A percentile compares a stretch with the other conserved stretches of the same genome.
Evolutionary conservation across 179 eudicot species (phyloP).

Genomic region (Nepenthes alata): DNA sequence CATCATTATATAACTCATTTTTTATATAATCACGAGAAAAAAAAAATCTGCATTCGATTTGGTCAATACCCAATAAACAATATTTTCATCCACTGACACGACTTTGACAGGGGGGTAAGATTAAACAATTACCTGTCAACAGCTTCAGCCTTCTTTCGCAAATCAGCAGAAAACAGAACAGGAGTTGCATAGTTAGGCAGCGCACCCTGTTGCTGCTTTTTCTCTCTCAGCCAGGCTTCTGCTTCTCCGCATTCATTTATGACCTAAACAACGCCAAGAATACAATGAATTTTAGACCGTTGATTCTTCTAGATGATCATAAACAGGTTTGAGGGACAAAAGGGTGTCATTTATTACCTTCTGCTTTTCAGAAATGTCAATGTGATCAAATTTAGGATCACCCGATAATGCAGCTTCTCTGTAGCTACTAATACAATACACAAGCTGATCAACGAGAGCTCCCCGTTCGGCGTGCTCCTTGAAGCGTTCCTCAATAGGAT

Average conservation of each 20-base stretch:
- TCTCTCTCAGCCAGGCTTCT: constrained; percentile 82
- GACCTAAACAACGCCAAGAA: constrained; percentile 33
- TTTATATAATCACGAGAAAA: too few species aligned
- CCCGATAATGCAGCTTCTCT: constrained; percentile 61
- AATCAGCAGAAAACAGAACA: constrained; percentile 51
- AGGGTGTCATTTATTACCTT: constrained; percentile 34
- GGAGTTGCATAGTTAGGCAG: constrained; percentile 67
- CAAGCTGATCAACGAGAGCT: constrained; percentile 38
- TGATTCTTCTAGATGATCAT: neutral
- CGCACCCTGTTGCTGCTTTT: constrained; percentile 55
- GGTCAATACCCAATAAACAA: too few species aligned
- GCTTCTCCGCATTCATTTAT: constrained; percentile 56
- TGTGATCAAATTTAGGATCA: constrained; percentile 83
- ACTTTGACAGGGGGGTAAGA: neutral
- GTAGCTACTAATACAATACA: constrained; percentile 41
- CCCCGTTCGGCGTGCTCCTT: constrained; percentile 65
- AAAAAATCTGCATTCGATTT: too few species aligned
- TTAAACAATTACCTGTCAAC: constrained; percentile 47
- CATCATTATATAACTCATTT: too few species aligned
- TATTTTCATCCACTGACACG: too few species aligned
- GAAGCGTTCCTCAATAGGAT: constrained; percentile 81
- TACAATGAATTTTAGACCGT: neutral
- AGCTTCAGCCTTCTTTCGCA: constrained; percentile 59
- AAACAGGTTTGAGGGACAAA: neutral
- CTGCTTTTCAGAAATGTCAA: constrained; percentile 61